Conservation (phyloP, 2,329 filamentous ascomycete genomes). For the Lasiodiplodia sp. region DNA sequence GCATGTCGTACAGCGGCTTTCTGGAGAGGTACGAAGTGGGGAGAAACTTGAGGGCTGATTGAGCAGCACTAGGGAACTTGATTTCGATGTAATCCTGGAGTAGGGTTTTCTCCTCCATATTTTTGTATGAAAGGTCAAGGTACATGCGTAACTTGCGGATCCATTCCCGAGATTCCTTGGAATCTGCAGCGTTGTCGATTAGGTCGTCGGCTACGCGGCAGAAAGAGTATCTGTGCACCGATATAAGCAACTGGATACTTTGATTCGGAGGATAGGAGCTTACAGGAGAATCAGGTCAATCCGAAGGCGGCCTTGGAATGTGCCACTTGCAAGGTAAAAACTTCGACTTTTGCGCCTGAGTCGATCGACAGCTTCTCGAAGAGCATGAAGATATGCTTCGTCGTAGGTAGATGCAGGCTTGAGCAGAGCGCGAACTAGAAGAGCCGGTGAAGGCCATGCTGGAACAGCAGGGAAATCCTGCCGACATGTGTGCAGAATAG, state of each 20-base stretch:
- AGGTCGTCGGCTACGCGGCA: slow-evolving; percentile 77
- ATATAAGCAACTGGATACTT: slow-evolving; percentile 32
- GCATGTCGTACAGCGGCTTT: slow-evolving; percentile 67
- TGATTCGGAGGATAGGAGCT: slow-evolving; percentile 35
- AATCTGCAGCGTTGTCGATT: slow-evolving; percentile 67
- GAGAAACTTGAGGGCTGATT: slow-evolving; percentile 65
- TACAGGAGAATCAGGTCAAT: slow-evolving; percentile 72
- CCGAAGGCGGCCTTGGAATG: slow-evolving; percentile 71
- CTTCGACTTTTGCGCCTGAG: slow-evolving; percentile 72
- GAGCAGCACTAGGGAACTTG: slow-evolving; percentile 61
- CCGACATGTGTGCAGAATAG: slow-evolving; percentile 70
- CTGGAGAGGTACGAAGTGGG: slow-evolving; percentile 64
- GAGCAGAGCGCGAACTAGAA: slow-evolving; percentile 63
- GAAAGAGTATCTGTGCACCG: slow-evolving; percentile 68
- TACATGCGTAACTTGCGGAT: slow-evolving; percentile 65
- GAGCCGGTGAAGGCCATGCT: slow-evolving; percentile 55
- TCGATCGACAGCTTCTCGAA: slow-evolving; percentile 65
- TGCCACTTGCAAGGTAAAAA: slow-evolving; percentile 75
- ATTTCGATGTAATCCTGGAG: slow-evolving; percentile 48
- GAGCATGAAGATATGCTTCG: slow-evolving; percentile 62
- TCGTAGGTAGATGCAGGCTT: slow-evolving; percentile 61
- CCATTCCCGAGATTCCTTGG: slow-evolving; percentile 63
- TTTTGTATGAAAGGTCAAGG: slow-evolving; percentile 61
- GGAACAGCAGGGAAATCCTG: slow-evolving; percentile 61
- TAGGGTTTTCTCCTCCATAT: slow-evolving; percentile 37